phyloP scores from a whole-genome alignment of 345 rosid genomes.

The Bruguiera sexangula region DNA sequence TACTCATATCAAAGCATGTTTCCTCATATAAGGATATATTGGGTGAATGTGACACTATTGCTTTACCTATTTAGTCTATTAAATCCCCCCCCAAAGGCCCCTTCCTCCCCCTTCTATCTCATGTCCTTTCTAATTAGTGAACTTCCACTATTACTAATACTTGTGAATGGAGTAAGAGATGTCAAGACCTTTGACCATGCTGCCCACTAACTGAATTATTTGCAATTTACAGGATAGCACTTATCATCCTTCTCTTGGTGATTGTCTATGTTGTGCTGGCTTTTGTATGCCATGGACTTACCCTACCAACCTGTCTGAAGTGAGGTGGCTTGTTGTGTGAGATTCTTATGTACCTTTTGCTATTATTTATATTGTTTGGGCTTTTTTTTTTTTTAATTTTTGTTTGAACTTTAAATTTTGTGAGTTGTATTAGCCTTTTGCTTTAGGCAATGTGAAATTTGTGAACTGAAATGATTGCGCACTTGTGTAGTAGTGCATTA shows the following conservation, averaged over 20 bases:
- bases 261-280: constrained; percentile 68
- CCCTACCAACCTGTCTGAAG: constrained; percentile 71
- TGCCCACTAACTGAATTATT: constrained; percentile 21
- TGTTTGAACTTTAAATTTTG: constrained; percentile 4
- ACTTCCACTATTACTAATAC: neutral
- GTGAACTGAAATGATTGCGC: constrained; percentile 1
- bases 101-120: too few species aligned
- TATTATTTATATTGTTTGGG: neutral
- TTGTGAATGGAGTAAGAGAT: constrained; percentile 1
- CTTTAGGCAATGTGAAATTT: constrained; percentile 22
- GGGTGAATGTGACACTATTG: too few species aligned
- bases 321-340: constrained; percentile 27
- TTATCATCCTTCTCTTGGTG: constrained; percentile 54
- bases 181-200: neutral
- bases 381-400: constrained; percentile 9
- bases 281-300: constrained; percentile 73
- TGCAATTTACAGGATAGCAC: constrained; percentile 52
- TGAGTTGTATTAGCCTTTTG: constrained; percentile 3
- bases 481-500: constrained; percentile 5
- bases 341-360: constrained; percentile 14
- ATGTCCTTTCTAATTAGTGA: too few species aligned
- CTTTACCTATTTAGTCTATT: too few species aligned
- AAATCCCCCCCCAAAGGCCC: too few species aligned
- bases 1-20: neutral
- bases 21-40: neutral